Conservation (phyloP, 2,329 filamentous ascomycete genomes). For the Pleoardoris graminearum region DNA sequence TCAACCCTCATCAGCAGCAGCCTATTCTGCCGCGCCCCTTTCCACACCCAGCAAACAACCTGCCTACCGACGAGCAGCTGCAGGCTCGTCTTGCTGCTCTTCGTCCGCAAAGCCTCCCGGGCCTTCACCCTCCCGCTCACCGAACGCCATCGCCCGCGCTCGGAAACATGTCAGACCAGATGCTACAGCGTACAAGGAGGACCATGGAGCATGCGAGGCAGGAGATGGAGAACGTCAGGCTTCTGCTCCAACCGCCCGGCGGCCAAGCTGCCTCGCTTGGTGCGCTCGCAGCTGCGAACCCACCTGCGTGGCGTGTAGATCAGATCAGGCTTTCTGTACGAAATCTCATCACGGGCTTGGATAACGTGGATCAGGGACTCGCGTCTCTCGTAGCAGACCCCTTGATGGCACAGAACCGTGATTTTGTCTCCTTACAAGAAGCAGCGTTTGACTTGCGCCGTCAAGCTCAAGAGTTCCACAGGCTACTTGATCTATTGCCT, state of each 20-base stretch:
- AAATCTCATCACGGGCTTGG: conserved; percentile 28
- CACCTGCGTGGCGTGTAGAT: conserved; percentile 36
- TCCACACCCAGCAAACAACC: conserved; percentile 18
- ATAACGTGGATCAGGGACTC: conserved; percentile 33
- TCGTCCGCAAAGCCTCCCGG: conserved; percentile 23
- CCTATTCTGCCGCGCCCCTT: conserved; percentile 28
- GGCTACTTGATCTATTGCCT: conserved; percentile 22
- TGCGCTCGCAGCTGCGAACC: conserved; percentile 7
- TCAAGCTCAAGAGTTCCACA: conserved; percentile 29
- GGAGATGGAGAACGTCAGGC: conserved; percentile 39
- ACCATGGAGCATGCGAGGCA: conserved; percentile 33
- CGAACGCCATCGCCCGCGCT: conserved; percentile 19
- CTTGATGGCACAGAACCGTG: conserved; percentile 31
- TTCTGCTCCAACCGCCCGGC: conserved; percentile 23
- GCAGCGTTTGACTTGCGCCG: conserved; percentile 31
- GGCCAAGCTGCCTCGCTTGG: conserved; percentile 11
- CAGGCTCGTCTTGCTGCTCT: conserved; percentile 26
- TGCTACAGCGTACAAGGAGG: conserved; percentile 26
- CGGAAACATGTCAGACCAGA: conserved; percentile 20
- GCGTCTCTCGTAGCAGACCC: conserved; percentile 27
- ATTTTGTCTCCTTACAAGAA: conserved; percentile 35
- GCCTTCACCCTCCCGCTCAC: conserved; percentile 22
- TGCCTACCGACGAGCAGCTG: conserved; percentile 9
- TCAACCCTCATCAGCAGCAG: conserved; percentile 24
- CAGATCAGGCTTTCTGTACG: conserved; percentile 32